Conservation (phyloP, 345 rosid species). For the Clarkia xantiana region DNA sequence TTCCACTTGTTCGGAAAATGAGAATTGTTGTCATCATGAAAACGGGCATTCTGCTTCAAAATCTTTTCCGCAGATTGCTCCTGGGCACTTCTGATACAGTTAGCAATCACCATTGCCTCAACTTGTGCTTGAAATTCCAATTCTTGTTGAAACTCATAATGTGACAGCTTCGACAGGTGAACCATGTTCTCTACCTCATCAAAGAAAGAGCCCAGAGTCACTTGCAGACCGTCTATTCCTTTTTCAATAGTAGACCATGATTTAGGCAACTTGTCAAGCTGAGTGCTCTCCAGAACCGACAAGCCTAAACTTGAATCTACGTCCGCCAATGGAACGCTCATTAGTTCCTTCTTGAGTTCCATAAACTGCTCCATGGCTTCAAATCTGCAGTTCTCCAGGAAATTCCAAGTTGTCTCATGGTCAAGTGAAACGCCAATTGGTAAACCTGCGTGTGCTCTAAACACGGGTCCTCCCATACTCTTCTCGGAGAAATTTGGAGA, state of each 20-base stretch:
- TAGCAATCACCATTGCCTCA: constrained; percentile 32
- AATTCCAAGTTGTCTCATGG: not conserved
- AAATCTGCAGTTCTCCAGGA: constrained; percentile 19
- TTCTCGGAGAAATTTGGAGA: not conserved
- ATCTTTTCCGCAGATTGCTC: constrained; percentile 42
- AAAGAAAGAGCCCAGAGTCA: constrained; percentile 21
- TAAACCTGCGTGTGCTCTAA: not conserved
- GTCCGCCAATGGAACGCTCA: constrained; percentile 17
- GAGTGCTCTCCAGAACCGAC: constrained; percentile 19
- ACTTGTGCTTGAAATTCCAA: constrained; percentile 30
- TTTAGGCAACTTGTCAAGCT: constrained; percentile 23
- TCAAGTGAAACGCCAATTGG: constrained; percentile 2
- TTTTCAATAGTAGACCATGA: constrained; percentile 22
- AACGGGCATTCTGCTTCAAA: constrained; percentile 24
- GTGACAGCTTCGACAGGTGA: constrained; percentile 21
- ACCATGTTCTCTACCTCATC: constrained; percentile 18
- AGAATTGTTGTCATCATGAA: constrained; percentile 19
- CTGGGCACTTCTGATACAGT: constrained; percentile 30
- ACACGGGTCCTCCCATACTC: not conserved
- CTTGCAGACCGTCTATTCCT: constrained; percentile 25
- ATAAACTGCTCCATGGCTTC: constrained; percentile 33
- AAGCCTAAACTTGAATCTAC: constrained; percentile 2
- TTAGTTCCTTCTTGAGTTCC: constrained; percentile 45
- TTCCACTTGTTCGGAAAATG: constrained; percentile 23
- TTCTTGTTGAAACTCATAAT: constrained; percentile 40